phyloP scores from a whole-genome alignment of 139 green algal genomes.

The Chlamydomonas schloesseri region DNA sequence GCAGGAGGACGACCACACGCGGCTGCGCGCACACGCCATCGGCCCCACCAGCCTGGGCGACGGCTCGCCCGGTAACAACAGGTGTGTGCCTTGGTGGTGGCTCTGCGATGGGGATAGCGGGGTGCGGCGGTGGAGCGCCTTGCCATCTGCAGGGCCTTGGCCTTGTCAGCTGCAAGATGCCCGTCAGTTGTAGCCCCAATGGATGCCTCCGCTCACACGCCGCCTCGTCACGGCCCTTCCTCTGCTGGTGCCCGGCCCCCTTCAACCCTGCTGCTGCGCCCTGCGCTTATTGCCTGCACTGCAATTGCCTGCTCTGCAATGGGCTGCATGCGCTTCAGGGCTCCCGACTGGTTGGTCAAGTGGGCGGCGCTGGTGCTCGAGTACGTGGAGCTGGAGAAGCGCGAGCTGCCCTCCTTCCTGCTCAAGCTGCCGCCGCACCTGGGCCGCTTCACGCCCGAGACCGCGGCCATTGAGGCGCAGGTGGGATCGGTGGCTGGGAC shows the following conservation, averaged over 20 bases:
- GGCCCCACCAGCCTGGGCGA: conserved; percentile 62
- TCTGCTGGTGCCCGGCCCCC: no score
- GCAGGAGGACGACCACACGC: conserved; percentile 49
- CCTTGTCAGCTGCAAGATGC: no score
- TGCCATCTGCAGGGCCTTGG: no score
- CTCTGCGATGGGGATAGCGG: no score
- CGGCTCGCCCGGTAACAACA: conserved; percentile 26
- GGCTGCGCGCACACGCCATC: conserved; percentile 55
- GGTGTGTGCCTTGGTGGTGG: background rate
- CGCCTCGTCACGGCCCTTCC: no score
- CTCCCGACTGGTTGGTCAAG: conserved; percentile 86
- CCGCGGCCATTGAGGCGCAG: conserved; percentile 34
- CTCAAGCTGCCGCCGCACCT: conserved; percentile 55
- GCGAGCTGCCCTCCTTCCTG: conserved; percentile 72
- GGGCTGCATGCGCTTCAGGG: background rate
- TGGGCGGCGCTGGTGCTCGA: conserved; percentile 82
- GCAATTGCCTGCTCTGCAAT: no score
- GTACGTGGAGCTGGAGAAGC: conserved; percentile 82
- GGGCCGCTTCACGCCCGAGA: conserved; percentile 37
- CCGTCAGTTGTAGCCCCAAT: no score
- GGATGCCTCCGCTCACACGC: no score
- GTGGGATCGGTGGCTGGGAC: background rate
- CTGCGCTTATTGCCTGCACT: no score
- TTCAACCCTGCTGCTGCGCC: no score
- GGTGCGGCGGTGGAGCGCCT: background rate